Evolutionary conservation across 1,139 yeast genomes (phyloP), one percentile per base, ranked within the genome.

Genomic region (Scheffersomyces stambukii): DNA sequence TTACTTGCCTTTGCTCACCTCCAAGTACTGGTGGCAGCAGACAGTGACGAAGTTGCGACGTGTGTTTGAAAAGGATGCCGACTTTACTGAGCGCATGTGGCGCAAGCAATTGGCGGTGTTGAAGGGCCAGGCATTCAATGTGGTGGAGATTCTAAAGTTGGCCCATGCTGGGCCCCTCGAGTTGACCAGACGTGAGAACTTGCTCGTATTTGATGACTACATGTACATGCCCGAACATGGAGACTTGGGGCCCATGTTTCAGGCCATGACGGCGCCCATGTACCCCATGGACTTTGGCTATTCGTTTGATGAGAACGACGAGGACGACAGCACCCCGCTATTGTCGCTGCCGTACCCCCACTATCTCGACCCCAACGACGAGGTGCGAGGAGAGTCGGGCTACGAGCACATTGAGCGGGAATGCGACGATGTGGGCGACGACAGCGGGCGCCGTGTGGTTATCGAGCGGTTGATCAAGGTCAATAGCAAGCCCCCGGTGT

Each of bases 111-210:
- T 81, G 62, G 78, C 85, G 0, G 81, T 81, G 1, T 45, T 82
- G 43, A 81, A 81, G 45, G 93, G 93, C 0, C 91, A 82, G 45
- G 86, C 91, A 0, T 81, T 79, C 54, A 81, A 81, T 41, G 81
- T 81, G 6, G 81, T 81, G 4, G 86, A 81, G 41, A 68, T 80
- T 1, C 53, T 81, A 30, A 76, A 75, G 42, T 54, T 64, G 23
- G 62, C 65, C 2, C 67, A 70, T 25, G 81, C 77, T 29, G 86
- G 88, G 0, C 89, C 88, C 0, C 56, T 80, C 33, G 88, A 81
- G 38, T 57, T 81, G 15, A 78, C 79, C 0, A 60, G 83, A 39
- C 53, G 81, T 27, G 72, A 75, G 12, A 60, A 80, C 30, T 60
- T 79, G 23, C 47, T 75, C 36, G 74, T 81, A 0, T 63, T 74